A percentile compares a stretch with the other conserved stretches of the same genome.
phyloP scores from a whole-genome alignment of 495 filamentous ascomycete genomes.

The Aspergillus baeticus region DNA sequence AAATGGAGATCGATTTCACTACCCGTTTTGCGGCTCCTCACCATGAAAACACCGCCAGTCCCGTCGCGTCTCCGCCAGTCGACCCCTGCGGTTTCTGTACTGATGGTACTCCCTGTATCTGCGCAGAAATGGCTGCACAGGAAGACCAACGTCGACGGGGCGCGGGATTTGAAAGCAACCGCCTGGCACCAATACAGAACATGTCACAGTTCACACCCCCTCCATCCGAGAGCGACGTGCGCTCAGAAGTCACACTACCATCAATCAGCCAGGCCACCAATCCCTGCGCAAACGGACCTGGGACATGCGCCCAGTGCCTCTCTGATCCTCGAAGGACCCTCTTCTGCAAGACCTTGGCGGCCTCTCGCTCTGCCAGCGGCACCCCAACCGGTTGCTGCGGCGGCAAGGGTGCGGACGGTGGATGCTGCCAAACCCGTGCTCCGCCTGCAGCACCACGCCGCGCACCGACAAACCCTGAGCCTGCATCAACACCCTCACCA shows the following conservation, averaged over 20 bases:
- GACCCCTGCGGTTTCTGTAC: slow-evolving; percentile 88
- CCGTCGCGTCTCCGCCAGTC: slow-evolving; percentile 39
- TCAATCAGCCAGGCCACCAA: slow-evolving; percentile 45
- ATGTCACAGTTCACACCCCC: slow-evolving; percentile 66
- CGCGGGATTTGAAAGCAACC: slow-evolving; percentile 41
- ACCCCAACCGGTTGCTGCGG: slow-evolving; percentile 52
- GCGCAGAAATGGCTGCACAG: slow-evolving; percentile 66
- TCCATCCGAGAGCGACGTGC: slow-evolving; percentile 64
- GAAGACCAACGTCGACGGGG: slow-evolving; percentile 35
- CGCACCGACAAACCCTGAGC: slow-evolving; percentile 4
- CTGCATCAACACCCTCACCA: slow-evolving; percentile 23
- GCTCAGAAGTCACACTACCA: slow-evolving; percentile 42
- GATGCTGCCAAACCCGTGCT: slow-evolving; percentile 47
- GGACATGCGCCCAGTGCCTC: slow-evolving; percentile 77
- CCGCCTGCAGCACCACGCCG: slow-evolving; percentile 7
- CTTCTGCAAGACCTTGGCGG: slow-evolving; percentile 83
- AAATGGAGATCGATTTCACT: slow-evolving; percentile 76
- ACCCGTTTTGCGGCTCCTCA: slow-evolving; percentile 56
- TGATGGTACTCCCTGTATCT: slow-evolving; percentile 81
- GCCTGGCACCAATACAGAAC: slow-evolving; percentile 47
- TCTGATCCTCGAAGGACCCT: slow-evolving; percentile 75
- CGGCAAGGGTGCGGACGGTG: slow-evolving; percentile 47
- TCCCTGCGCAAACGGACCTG: slow-evolving; percentile 68
- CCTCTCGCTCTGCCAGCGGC: slow-evolving; percentile 52
- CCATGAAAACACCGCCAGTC: slow-evolving; percentile 29